A percentile compares a stretch with the other conserved stretches of the same genome.
These are phyloP conservation scores for Pterulicium gracile DNA, from an alignment of 1,284 basidiomycete species.

Conservation along the genomic window DNA sequence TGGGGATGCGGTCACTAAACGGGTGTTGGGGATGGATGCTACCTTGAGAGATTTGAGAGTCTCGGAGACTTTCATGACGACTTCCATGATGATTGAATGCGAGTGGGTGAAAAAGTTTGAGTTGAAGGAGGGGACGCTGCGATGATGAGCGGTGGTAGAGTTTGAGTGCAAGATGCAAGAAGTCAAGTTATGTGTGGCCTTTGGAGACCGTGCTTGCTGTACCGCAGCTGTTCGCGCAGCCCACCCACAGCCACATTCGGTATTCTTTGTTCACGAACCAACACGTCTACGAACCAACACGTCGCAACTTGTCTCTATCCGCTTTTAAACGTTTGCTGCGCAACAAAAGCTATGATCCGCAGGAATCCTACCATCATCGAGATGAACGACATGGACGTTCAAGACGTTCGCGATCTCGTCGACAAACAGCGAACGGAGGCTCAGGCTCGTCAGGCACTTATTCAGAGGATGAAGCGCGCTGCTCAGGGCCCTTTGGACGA, in stretches of 20 bases:
- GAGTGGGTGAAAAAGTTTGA: slow-evolving; percentile 7
- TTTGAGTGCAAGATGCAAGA: neutral
- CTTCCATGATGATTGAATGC: slow-evolving; percentile 40
- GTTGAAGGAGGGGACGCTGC: neutral
- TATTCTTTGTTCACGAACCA: neutral
- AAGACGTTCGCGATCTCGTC: slow-evolving; percentile 57
- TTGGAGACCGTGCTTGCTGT: neutral
- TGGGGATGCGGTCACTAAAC: neutral
- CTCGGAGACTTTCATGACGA: slow-evolving; percentile 50
- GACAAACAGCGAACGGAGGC: slow-evolving; percentile 33
- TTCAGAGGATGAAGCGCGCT: slow-evolving; percentile 32
- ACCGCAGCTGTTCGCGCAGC: neutral
- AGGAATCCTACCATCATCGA: slow-evolving; percentile 62
- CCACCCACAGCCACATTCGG: neutral
- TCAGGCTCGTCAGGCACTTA: slow-evolving; percentile 25
- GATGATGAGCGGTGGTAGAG: neutral
- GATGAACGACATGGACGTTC: slow-evolving; percentile 63
- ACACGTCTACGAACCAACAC: neutral
- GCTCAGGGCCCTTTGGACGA: slow-evolving; percentile 30
- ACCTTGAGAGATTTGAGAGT: slow-evolving; percentile 67
- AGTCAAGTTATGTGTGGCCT: neutral
- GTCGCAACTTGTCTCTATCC: neutral
- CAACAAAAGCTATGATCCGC: slow-evolving; percentile 48
- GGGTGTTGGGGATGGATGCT: slow-evolving; percentile 20
- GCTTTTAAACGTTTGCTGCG: neutral